Percentiles rank a stretch among this genome's conserved stretches.
Conservation (phyloP, 192 early-diverging fungal genomes). For the Dispira parvispora region DNA sequence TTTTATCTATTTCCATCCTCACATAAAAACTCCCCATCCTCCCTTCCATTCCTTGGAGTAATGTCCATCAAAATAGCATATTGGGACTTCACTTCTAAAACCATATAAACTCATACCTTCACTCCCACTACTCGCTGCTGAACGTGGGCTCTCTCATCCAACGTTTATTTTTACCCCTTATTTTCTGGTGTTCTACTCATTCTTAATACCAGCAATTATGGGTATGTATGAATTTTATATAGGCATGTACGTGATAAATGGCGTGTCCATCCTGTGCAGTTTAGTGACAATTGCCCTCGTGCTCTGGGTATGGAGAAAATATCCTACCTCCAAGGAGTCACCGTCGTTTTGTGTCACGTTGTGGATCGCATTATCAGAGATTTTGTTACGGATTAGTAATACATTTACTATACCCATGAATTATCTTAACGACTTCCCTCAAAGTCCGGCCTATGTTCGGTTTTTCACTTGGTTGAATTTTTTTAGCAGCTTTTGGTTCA, state of each 20-base stretch:
- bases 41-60: too few species aligned
- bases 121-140: too few species aligned
- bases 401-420: neutral
- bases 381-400: neutral
- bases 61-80: too few species aligned
- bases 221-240: neutral
- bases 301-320: neutral
- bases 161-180: too few species aligned
- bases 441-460: neutral
- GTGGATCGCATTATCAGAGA: neutral
- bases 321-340: neutral
- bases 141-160: too few species aligned
- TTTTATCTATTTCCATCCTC: too few species aligned
- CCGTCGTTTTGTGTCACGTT: neutral
- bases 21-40: too few species aligned
- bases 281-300: neutral
- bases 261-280: neutral
- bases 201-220: too few species aligned
- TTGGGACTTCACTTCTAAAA: too few species aligned
- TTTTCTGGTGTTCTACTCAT: too few species aligned
- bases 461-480: neutral
- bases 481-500: neutral
- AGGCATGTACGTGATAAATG: neutral
- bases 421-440: neutral
- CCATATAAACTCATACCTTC: too few species aligned